These are phyloP conservation scores for Medicago arabica DNA, from an alignment of 306 rosid species.

Conservation along the genomic window DNA sequence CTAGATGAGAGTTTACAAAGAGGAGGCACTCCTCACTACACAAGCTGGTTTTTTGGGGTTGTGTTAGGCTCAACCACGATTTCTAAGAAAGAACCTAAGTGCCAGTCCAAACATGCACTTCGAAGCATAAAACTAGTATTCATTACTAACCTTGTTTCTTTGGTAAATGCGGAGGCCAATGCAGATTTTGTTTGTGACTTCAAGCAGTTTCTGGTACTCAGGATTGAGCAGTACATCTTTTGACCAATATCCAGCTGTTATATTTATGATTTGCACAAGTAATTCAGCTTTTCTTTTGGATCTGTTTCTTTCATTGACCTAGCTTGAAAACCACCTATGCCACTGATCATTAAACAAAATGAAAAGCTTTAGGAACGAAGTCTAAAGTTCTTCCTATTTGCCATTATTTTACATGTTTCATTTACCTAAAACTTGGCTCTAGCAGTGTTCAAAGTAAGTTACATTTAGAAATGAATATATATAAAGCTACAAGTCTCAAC, in stretches of 20 bases:
- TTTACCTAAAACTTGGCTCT: neutral
- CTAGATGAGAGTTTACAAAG: too few relatives aligned
- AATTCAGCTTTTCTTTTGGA: slow-evolving; percentile 63
- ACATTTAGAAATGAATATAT: neutral
- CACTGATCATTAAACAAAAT: slow-evolving; percentile 53
- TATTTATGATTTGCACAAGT: slow-evolving; percentile 60
- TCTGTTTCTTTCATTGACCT: slow-evolving; percentile 61
- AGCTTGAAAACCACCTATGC: slow-evolving; percentile 70
- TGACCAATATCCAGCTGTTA: slow-evolving; percentile 56
- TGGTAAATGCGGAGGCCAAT: slow-evolving; percentile 51
- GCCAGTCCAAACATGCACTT: too few relatives aligned
- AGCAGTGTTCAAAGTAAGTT: neutral
- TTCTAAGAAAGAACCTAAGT: too few relatives aligned
- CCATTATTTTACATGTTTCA: slow-evolving; percentile 7
- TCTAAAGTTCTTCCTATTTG: neutral
- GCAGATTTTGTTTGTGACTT: slow-evolving; percentile 65
- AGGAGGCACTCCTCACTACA: too few relatives aligned
- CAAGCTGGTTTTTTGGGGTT: too few relatives aligned
- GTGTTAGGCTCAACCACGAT: too few relatives aligned
- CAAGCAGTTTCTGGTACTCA: slow-evolving; percentile 46
- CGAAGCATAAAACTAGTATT: neutral
- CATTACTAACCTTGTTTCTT: slow-evolving; percentile 54
- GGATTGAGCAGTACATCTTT: slow-evolving; percentile 53
- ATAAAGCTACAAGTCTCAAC: slow-evolving; percentile 9
- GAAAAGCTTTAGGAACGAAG: neutral